A percentile compares a stretch with the other conserved stretches of the same genome.
These are phyloP conservation scores for Cairneyella variabilis DNA, from an alignment of 495 filamentous ascomycete genomes.

Conservation along the genomic window DNA sequence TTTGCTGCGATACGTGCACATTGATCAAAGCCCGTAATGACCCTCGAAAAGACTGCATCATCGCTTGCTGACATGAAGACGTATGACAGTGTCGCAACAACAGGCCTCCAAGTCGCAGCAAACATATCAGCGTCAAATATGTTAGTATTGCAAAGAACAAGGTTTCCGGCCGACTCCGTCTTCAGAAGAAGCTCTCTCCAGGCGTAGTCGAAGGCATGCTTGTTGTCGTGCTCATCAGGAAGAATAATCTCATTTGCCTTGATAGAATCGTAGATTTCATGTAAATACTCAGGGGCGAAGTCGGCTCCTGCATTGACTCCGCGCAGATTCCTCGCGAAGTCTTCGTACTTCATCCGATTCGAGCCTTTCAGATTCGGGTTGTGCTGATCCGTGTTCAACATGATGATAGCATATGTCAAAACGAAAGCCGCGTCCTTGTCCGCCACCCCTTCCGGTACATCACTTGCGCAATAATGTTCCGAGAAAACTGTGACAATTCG, in stretches of 20 bases:
- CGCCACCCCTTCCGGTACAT: constrained; percentile 68
- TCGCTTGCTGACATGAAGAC: constrained; percentile 99
- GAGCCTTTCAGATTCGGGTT: constrained; percentile 83
- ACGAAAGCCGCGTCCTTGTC: constrained; percentile 89
- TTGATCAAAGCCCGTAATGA: constrained; percentile 93
- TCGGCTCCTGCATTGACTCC: constrained; percentile 84
- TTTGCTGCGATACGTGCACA: constrained; percentile 90
- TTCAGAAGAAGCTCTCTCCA: constrained; percentile 94
- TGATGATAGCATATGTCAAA: constrained; percentile 92
- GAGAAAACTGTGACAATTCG: constrained; percentile 84
- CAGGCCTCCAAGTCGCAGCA: constrained; percentile 88
- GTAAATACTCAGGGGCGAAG: constrained; percentile 80
- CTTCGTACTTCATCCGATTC: constrained; percentile 74
- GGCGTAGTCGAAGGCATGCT: constrained; percentile 92
- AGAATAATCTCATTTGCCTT: constrained; percentile 92
- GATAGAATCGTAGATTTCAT: constrained; percentile 88
- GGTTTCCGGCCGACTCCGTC: constrained; percentile 66
- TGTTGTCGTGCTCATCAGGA: constrained; percentile 95
- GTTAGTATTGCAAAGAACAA: constrained; percentile 85
- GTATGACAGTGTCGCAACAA: constrained; percentile 91
- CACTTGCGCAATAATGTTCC: constrained; percentile 77
- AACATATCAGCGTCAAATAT: constrained; percentile 98
- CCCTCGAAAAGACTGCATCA: constrained; percentile 90
- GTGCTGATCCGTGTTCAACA: constrained; percentile 92
- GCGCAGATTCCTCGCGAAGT: constrained; percentile 84